These are phyloP conservation scores for Dunaliella salina DNA, from an alignment of 163 green algal species.

Conservation along the genomic window DNA sequence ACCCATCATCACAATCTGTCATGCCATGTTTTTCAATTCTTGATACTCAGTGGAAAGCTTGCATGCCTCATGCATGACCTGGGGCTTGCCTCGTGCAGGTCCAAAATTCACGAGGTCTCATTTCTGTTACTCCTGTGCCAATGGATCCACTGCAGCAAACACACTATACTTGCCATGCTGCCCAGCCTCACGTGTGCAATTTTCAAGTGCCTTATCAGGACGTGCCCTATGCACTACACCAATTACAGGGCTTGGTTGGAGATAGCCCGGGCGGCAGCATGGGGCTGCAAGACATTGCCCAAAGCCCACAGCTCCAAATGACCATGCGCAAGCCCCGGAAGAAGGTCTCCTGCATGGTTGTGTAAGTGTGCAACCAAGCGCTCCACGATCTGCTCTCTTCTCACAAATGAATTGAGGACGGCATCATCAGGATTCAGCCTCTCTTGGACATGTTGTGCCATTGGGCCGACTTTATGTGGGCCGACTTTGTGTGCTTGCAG, in stretches of 20 bases:
- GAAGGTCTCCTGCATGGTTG: conserved; percentile 29
- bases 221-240: not conserved
- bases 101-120: too few relatives aligned
- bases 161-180: too few relatives aligned
- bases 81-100: too few relatives aligned
- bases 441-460: conserved; percentile 56
- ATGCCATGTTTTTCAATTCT: too few relatives aligned
- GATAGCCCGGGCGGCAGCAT: conserved; percentile 4
- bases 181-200: too few relatives aligned
- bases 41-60: too few relatives aligned
- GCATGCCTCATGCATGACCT: too few relatives aligned
- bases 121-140: too few relatives aligned
- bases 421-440: conserved; percentile 15
- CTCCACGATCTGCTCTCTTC: conserved; percentile 8
- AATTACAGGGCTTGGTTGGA: conserved; percentile 2
- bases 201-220: too few relatives aligned
- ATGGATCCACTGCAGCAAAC: too few relatives aligned
- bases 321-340: conserved; percentile 47
- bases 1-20: too few relatives aligned
- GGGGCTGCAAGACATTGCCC: conserved; percentile 46
- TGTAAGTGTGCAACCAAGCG: not conserved
- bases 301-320: conserved; percentile 29
- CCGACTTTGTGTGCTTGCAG: conserved; percentile 14
- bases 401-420: not conserved
- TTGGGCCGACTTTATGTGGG: too few relatives aligned